Evolutionary conservation across 495 filamentous ascomycete genomes (phyloP).

Genomic region (Lasiosphaeria miniovina): DNA sequence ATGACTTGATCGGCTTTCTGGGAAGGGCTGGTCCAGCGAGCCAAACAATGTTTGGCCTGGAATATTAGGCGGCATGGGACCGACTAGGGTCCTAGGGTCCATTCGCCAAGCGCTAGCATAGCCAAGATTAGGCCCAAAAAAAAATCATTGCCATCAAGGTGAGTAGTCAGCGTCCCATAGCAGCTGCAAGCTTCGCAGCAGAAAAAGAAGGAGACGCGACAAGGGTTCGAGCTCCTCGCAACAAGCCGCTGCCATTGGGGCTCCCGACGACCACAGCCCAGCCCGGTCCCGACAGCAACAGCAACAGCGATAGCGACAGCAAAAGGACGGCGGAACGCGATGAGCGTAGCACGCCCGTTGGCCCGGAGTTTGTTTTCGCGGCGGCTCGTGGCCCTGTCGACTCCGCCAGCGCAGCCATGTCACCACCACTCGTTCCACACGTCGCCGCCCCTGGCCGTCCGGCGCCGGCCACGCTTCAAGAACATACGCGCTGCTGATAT

Average conservation of each 20-base stretch:
- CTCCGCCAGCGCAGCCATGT: constrained; percentile 21
- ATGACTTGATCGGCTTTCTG: neutral
- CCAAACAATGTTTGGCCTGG: neutral
- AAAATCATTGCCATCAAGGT: constrained; percentile 15
- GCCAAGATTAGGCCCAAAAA: constrained; percentile 20
- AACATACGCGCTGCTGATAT: constrained; percentile 44
- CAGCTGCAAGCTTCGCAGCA: too few species aligned
- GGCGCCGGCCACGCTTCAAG: constrained; percentile 41
- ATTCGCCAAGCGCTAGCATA: too few species aligned
- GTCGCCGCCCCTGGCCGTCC: constrained; percentile 38
- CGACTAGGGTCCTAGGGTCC: too few species aligned
- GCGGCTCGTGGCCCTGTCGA: constrained; percentile 21
- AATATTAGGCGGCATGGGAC: neutral
- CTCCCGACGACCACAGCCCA: neutral
- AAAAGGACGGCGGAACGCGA: constrained; percentile 19
- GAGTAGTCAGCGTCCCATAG: neutral
- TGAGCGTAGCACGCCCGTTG: constrained; percentile 35
- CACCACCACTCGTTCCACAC: constrained; percentile 39
- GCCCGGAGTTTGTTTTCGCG: constrained; percentile 34
- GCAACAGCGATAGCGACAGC: constrained; percentile 7
- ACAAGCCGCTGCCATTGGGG: constrained; percentile 6
- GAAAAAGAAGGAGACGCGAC: neutral
- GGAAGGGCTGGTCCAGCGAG: neutral
- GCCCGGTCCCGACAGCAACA: neutral
- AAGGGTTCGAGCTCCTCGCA: constrained; percentile 1